phyloP scores from a whole-genome alignment of 2,329 filamentous ascomycete genomes.

The Huntiella moniliformis region DNA sequence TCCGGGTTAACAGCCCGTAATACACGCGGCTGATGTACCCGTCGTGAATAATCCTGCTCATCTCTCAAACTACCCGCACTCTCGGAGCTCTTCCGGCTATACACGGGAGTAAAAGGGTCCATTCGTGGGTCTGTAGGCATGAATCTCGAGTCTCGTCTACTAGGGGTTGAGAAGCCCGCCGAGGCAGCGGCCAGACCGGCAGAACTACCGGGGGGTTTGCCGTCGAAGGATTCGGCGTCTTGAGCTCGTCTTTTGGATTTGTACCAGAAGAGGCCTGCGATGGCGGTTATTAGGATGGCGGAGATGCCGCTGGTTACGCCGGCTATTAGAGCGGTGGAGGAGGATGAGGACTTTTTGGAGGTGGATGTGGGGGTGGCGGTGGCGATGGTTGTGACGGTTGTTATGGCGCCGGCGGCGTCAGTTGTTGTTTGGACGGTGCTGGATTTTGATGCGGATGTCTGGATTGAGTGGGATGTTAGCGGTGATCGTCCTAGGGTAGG shows the following conservation, averaged over 20 bases:
- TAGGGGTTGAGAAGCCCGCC: constrained; percentile 18
- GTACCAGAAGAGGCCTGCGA: constrained; percentile 20
- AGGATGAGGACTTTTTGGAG: constrained; percentile 15
- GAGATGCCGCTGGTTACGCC: constrained; percentile 33
- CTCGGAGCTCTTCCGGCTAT: constrained; percentile 39
- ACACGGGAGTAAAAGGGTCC: constrained; percentile 40
- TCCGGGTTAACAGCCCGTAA: constrained; percentile 47
- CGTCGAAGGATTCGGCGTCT: constrained; percentile 6
- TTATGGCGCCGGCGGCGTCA: constrained; percentile 27
- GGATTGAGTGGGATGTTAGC: neutral
- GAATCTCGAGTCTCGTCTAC: constrained; percentile 33
- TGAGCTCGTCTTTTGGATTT: constrained; percentile 25
- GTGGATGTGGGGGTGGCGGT: constrained; percentile 17
- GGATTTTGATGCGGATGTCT: constrained; percentile 18
- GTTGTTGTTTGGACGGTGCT: constrained; percentile 35
- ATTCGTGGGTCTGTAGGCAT: constrained; percentile 44
- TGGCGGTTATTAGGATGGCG: constrained; percentile 21
- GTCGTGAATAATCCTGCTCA: constrained; percentile 46
- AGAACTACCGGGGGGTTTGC: constrained; percentile 1
- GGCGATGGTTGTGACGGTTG: constrained; percentile 35
- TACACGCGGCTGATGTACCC: constrained; percentile 36
- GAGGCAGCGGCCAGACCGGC: constrained; percentile 1
- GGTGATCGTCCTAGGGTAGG: too few species aligned
- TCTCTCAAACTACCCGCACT: constrained; percentile 45
- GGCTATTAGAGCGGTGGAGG: constrained; percentile 29